phyloP scores from a whole-genome alignment of 768 basidiomycete species.

The Neoboletus subvelutipes region DNA sequence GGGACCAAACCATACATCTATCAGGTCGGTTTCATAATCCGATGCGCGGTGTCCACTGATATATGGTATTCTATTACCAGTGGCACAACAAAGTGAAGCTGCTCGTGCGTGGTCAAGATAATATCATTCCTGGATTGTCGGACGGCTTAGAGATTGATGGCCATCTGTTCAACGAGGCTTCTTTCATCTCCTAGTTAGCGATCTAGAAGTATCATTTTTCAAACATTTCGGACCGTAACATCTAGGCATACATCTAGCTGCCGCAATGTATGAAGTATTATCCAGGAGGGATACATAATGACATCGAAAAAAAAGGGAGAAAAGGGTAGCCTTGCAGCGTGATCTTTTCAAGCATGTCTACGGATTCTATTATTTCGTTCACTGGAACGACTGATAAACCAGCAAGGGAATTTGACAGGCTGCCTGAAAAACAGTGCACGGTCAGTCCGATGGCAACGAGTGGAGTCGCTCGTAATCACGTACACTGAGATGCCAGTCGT shows the following conservation, averaged over 20 bases:
- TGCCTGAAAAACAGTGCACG: slow-evolving; percentile 4
- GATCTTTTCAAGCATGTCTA: not conserved
- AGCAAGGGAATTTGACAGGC: slow-evolving; percentile 25
- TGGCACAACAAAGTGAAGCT: slow-evolving; percentile 60
- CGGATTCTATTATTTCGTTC: slow-evolving; percentile 7
- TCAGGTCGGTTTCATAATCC: slow-evolving; percentile 55
- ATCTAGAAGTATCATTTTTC: not conserved
- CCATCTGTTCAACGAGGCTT: slow-evolving; percentile 81
- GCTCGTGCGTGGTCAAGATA: slow-evolving; percentile 43
- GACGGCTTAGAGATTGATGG: slow-evolving; percentile 57
- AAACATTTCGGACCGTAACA: not conserved
- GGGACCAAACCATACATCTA: slow-evolving; percentile 94
- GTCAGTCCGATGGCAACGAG: not conserved
- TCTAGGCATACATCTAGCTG: slow-evolving; percentile 11
- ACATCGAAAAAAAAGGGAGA: not conserved
- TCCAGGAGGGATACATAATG: not conserved
- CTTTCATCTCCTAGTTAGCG: slow-evolving; percentile 68
- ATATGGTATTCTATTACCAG: slow-evolving; percentile 30
- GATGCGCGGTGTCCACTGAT: not conserved
- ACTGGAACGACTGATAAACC: slow-evolving; percentile 19
- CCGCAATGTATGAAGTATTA: not conserved
- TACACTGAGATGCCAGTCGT: slow-evolving; percentile 25
- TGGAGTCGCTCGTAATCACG: not conserved
- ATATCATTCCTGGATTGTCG: slow-evolving; percentile 40
- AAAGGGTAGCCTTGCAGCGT: not conserved